phyloP scores from a whole-genome alignment of 2,329 filamentous ascomycete genomes.

The Fusarium sp. region DNA sequence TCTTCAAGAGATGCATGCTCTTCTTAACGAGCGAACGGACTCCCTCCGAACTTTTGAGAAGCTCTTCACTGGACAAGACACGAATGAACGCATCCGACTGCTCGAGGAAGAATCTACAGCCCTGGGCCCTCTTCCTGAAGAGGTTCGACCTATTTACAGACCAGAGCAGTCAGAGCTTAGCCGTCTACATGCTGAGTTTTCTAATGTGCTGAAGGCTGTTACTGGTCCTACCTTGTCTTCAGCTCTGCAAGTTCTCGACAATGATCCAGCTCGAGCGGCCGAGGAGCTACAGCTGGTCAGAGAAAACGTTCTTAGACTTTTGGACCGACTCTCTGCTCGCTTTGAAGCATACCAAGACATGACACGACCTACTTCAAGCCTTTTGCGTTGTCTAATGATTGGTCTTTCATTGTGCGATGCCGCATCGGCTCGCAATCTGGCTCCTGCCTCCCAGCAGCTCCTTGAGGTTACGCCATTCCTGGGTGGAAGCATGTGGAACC shows the following conservation, averaged over 20 bases:
- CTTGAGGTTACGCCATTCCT: conserved; percentile 69
- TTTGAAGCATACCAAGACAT: conserved; percentile 91
- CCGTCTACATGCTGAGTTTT: conserved; percentile 86
- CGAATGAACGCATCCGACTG: conserved; percentile 76
- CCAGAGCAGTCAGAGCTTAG: conserved; percentile 77
- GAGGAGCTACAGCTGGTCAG: conserved; percentile 66
- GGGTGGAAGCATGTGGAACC: conserved; percentile 60
- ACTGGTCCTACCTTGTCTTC: conserved; percentile 63
- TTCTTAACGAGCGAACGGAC: conserved; percentile 70
- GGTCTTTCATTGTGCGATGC: conserved; percentile 76
- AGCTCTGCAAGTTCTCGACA: conserved; percentile 50
- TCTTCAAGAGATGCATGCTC: conserved; percentile 67
- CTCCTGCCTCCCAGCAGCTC: conserved; percentile 57
- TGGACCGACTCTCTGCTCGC: conserved; percentile 76
- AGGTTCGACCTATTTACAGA: conserved; percentile 78
- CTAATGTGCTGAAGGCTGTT: conserved; percentile 78
- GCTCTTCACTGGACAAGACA: conserved; percentile 76
- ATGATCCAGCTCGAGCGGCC: conserved; percentile 38
- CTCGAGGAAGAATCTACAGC: conserved; percentile 73
- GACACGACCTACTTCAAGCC: conserved; percentile 81
- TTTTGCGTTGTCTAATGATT: conserved; percentile 83
- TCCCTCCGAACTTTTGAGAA: conserved; percentile 77
- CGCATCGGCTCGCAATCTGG: conserved; percentile 60
- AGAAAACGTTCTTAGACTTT: conserved; percentile 76
- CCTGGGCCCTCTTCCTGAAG: conserved; percentile 77